Evolutionary conservation across 176 grass and related monocot genomes (phyloP).

Genomic region (Carex pumila): DNA sequence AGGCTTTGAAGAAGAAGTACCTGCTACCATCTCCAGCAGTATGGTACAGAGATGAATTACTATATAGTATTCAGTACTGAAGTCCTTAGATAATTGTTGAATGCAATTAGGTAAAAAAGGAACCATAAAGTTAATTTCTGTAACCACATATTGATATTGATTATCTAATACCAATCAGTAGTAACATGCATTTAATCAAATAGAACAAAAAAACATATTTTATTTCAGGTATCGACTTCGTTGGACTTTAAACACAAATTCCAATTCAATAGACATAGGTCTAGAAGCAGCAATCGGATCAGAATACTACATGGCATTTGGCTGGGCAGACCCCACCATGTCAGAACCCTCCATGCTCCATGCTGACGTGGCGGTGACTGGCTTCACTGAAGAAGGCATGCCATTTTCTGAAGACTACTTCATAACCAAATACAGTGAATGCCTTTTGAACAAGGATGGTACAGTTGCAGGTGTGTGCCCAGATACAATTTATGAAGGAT

Average conservation of each 20-base stretch:
- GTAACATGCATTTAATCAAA: background rate
- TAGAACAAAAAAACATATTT: slow-evolving; percentile 14
- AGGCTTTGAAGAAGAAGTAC: background rate
- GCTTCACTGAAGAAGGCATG: slow-evolving; percentile 72
- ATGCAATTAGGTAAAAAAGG: background rate
- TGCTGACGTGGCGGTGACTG: slow-evolving; percentile 59
- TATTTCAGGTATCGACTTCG: slow-evolving; percentile 44
- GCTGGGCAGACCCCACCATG: slow-evolving; percentile 50
- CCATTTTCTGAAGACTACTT: slow-evolving; percentile 89
- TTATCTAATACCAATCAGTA: background rate
- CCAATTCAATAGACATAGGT: slow-evolving; percentile 61
- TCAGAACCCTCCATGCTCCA: slow-evolving; percentile 49
- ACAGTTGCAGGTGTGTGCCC: slow-evolving; percentile 73
- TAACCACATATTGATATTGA: background rate
- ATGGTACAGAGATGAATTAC: background rate
- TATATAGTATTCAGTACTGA: background rate
- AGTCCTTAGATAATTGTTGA: background rate
- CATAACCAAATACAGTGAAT: slow-evolving; percentile 61
- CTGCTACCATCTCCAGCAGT: background rate
- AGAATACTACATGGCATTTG: slow-evolving; percentile 92
- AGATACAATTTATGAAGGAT: slow-evolving; percentile 62
- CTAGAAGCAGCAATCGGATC: slow-evolving; percentile 68
- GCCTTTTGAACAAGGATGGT: slow-evolving; percentile 43
- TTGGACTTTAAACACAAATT: slow-evolving; percentile 58
- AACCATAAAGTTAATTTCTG: background rate